phyloP scores from a whole-genome alignment of 2,329 filamentous ascomycete species.

The Monosporascus sp. region DNA sequence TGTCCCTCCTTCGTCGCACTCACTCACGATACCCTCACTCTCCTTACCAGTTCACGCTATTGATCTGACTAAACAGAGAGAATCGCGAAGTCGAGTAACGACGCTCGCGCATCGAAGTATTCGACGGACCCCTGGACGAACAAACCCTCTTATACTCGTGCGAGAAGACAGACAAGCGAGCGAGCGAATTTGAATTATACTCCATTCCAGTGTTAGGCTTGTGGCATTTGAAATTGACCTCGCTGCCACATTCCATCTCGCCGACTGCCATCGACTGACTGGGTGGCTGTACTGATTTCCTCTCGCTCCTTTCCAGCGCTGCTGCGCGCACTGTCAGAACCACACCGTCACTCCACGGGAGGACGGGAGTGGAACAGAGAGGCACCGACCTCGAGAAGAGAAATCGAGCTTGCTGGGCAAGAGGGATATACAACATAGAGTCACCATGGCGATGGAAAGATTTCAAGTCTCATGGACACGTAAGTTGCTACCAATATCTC shows the following conservation, averaged over 20 bases:
- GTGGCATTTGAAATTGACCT: constrained; percentile 14
- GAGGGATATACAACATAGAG: constrained; percentile 10
- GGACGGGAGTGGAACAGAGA: constrained; percentile 23
- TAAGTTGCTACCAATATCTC: constrained; percentile 14
- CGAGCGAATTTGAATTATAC: neutral
- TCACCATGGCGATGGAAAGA: constrained; percentile 17
- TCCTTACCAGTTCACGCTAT: constrained; percentile 13
- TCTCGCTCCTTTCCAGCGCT: constrained; percentile 17
- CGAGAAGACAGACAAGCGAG: neutral
- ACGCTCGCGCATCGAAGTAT: neutral
- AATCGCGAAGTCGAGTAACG: constrained; percentile 5
- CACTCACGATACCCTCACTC: constrained; percentile 1
- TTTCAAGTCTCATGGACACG: constrained; percentile 29
- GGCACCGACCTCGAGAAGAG: neutral
- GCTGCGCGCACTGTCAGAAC: constrained; percentile 15
- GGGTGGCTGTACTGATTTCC: constrained; percentile 3
- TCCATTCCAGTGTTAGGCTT: constrained; percentile 14
- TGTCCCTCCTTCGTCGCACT: neutral
- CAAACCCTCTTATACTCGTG: constrained; percentile 8
- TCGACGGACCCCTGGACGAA: neutral
- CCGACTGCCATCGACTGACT: constrained; percentile 6
- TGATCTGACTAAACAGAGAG: constrained; percentile 21
- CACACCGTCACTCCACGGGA: constrained; percentile 27
- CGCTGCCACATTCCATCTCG: constrained; percentile 18
- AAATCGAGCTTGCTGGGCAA: neutral